Base-by-base conservation (phyloP, 1,139 yeast genomes). In the Blastobotrys raffinosifermentans region DNA sequence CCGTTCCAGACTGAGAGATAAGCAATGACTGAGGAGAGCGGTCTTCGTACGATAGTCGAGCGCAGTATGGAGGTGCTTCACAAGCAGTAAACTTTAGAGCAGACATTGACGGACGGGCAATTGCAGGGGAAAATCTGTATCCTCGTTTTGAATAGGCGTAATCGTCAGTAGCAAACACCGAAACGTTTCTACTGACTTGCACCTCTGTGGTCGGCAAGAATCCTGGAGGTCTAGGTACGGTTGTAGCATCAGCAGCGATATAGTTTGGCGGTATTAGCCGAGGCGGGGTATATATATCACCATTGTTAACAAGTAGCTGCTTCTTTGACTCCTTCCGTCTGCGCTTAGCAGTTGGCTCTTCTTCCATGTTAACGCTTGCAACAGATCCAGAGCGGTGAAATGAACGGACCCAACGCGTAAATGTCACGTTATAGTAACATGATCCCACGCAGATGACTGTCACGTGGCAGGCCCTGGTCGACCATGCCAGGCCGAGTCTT, bases 71-170 rank as follows among this genome's bases (percentile, higher is more conserved):
- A 1, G 80, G 77, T 5, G 80, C 59, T 44, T 89, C 97, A 0
- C 86, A 76, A 2, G 87, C 76, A 20, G 84, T 69, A 54, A 85
- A 89, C 50, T 80, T 67, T 27, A 78, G 66, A 15, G 82, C 72
- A 2, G 66, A 61, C 46, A 86, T 71, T 2, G 56, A 49, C 1
- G 85, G 80, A 45, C 79, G 78, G 0, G 94, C 89, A 7, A 78
- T 72, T 56, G 96, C 85, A 22, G 89, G 78, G 39, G 75, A 69
- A 58, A 89, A 91, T 45, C 86, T 77, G 64, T 80, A 91, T 1
- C 95, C 93, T 38, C 94, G 65, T 48, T 78, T 72, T 57, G 14
- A 20, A 17, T 75, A 66, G 0, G 96, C 96, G 37, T 77, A 75
- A 41, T 87, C 96, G 27, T 84, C 94, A 11, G 75, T 67, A 23